A percentile compares a stretch with the other conserved stretches of the same genome.
Conservation (phyloP, 495 filamentous ascomycete genomes). For the Delitschia confertaspora region DNA sequence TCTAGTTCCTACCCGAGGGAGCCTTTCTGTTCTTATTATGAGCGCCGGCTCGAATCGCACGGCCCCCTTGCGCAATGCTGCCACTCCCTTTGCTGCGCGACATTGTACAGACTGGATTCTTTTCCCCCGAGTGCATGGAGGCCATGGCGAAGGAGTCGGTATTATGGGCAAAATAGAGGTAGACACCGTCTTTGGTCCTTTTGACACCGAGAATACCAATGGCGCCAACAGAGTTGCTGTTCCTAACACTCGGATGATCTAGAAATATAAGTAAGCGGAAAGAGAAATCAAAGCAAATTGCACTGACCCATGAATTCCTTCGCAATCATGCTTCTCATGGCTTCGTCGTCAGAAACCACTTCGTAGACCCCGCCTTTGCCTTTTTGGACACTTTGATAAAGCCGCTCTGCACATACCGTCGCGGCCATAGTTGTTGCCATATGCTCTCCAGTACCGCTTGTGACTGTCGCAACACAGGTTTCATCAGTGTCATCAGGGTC, state of each 20-base stretch:
- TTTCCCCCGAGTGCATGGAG: constrained; percentile 73
- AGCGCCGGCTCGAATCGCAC: constrained; percentile 26
- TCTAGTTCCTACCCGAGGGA: too few species aligned
- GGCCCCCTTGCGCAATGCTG: constrained; percentile 34
- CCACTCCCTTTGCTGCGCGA: constrained; percentile 47
- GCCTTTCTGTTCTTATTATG: constrained; percentile 14
- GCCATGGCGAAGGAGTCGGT: constrained; percentile 85
- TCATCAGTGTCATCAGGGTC: constrained; percentile 52
- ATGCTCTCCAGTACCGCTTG: constrained; percentile 92
- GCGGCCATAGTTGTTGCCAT: constrained; percentile 89
- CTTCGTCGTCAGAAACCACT: constrained; percentile 58
- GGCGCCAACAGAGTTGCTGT: constrained; percentile 62
- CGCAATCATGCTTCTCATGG: constrained; percentile 60
- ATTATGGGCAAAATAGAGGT: constrained; percentile 83
- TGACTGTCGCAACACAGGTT: constrained; percentile 64
- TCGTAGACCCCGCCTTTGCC: constrained; percentile 51
- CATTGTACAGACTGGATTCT: constrained; percentile 69
- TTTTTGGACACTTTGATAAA: constrained; percentile 58
- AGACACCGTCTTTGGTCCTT: constrained; percentile 59
- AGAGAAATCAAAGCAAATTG: not conserved
- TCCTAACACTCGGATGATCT: constrained; percentile 65
- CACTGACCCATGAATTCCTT: constrained; percentile 66
- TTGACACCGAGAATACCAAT: constrained; percentile 81
- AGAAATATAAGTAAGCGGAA: constrained; percentile 19
- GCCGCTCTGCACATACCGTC: constrained; percentile 61